Evolutionary conservation across 1,139 yeast genomes (phyloP), one percentile per base, ranked within the genome.

Genomic region (Yamadazyma sp.): DNA sequence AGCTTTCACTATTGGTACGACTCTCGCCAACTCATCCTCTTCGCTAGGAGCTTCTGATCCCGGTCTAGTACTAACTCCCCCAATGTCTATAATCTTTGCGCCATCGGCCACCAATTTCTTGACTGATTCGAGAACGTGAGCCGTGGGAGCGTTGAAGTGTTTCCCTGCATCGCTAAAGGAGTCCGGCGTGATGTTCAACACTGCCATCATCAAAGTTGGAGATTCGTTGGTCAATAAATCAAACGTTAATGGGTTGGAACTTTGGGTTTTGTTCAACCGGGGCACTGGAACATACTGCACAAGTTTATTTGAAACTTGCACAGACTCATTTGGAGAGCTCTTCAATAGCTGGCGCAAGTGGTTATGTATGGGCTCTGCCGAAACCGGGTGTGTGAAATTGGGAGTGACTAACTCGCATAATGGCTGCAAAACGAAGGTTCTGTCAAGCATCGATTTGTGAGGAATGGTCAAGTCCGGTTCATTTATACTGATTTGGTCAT

Each of bases 21-120:
- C 85, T 31, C 98, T 66, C 1, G 51, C 50, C 26, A 84, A 49
- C 54, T 85, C 94, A 47, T 81, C 89, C 33, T 69, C 73, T 17
- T 65, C 70, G 2, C 75, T 54, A 0, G 85, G 83, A 41, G 78
- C 87, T 1, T 52, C 53, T 2, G 94, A 77, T 2, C 88, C 87
- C 0, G 98, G 98, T 40, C 94, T 73, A 0, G 98, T 91, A 0
- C 96, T 87, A 43, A 88, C 88, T 1, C 98, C 98, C 6, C 98
- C 98, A 42, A 92, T 76, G 56, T 91, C 98, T 26, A 92, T 70
- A 29, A 94, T 86, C 22, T 72, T 71, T 9, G 80, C 78, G 0
- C 91, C 94, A 16, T 75, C 69, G 0, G 52, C 50, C 7, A 82
- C 77, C 59, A 82, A 71, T 23, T 58, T 47, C 40, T 62, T 55